Evolutionary conservation across 169 alveolate genomes (phyloP), one percentile per base, ranked within the genome.

Genomic region (Theileria orientalis): DNA sequence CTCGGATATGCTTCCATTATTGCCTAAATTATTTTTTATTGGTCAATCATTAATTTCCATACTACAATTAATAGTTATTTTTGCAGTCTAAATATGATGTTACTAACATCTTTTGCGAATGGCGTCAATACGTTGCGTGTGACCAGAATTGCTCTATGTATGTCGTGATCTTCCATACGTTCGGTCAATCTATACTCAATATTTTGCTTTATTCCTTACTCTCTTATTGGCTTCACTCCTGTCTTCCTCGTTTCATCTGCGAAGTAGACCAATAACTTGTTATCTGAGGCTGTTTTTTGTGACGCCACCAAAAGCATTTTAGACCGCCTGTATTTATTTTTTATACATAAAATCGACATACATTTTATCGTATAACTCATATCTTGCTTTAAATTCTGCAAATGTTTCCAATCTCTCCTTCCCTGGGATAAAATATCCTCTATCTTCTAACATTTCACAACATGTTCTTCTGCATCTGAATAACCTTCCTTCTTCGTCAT

Each of bases 161-260:
- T 93, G 41, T 90, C 90, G 67, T 94, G 89, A 76, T 94, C 97
- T 54, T 92, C 96, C 98, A 94, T 95, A 70, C 90, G 93, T 73
- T 94, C 97, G 3, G 96, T 92, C 14, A 95, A 76, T 35, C 96
- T 92, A 63, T 29, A 52, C 23, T 41, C 9, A 51, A n/a, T 19
- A 16, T 23, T 49, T 33, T 32, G 46, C 33, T 32, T 60, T n/a
- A 32, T 54, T 25, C 42, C 79, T 49, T 66, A 92, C 96, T 92
- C 96, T 75, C 97, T 90, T 67, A 95, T 91, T 2, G 98, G 97
- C 72, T 94, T 94, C 33, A 95, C 98, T 9, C 98, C 98, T 8
- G 96, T 94, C 64, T 93, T 93, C 80, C 92, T 94, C 64, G 90
- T 86, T 60, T 94, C 98, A 66, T 94, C 98, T 7, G 96, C 96